Evolutionary conservation across 768 basidiomycete genomes (phyloP), one percentile per base, ranked within the genome.

Genomic region (Holtermannia corniformis): DNA sequence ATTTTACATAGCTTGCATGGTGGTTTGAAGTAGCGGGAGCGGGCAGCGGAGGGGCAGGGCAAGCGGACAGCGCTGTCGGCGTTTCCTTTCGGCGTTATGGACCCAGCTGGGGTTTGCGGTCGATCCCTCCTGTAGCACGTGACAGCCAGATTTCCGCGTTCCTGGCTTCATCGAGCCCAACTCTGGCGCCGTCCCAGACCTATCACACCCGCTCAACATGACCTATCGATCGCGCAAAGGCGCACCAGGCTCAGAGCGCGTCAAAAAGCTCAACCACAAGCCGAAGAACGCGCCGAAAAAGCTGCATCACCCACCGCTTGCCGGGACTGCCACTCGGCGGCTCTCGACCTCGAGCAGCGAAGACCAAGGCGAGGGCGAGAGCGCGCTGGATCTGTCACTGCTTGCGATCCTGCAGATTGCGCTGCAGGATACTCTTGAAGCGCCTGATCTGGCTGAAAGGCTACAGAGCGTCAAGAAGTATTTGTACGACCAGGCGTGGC

Each of bases 401-500:
- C 59, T 72, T 21, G 54, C 54, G 3, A 25, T 64, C n/a, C 46
- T 72, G 1, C 55, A 52, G 12, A 5, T 28, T 2, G 47, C 68
- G 3, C 57, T 72, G 1, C 22, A 54, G 7, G 5, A 45, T 0
- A 65, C 66, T 0, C 50, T 72, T 5, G 46, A 51, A 2, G 54
- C 58, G n/a, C 54, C 60, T 4, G 55, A 58, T 3, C 57, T 70
- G 41, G 20, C 57, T 4, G 47, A 47, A 2, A 61, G 54, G 14
- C 58, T 70, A 4, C 71, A 72, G 46, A 52, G 55, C 28, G 64
- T 72, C 49, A 72, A 72, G 48, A 52, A 51, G 5, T 43, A 67
- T 16, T 53, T 72, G 42, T 68, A 64, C 46, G 65, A 72, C n/a
- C 57, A 63, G 44, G 57, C 62, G 49, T 72, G 69, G 62, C 59